Conservation (phyloP, 208 protist species). For the Porcisia deanei region DNA sequence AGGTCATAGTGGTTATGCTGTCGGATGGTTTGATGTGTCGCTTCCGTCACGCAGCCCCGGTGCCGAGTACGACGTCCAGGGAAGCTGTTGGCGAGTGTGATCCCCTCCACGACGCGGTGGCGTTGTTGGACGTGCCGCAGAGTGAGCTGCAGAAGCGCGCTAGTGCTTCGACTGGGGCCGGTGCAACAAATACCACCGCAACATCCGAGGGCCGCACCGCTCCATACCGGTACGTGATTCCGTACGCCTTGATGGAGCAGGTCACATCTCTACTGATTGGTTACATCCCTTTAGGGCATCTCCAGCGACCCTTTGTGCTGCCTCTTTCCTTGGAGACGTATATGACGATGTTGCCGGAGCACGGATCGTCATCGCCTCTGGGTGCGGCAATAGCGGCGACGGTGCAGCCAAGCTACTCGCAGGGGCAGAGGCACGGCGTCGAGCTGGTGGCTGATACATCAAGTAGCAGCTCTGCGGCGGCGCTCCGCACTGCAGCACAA, state of each 20-base stretch:
- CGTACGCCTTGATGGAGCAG: constrained; percentile 72
- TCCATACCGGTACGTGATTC: constrained; percentile 27
- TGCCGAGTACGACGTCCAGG: not conserved
- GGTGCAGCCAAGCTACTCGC: constrained; percentile 11
- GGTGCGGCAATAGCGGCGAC: constrained; percentile 23
- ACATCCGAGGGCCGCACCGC: not conserved
- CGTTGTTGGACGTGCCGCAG: not conserved
- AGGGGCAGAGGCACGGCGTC: constrained; percentile 4
- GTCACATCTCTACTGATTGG: constrained; percentile 50
- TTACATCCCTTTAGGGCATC: constrained; percentile 59
- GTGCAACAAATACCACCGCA: not conserved
- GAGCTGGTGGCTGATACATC: constrained; percentile 9
- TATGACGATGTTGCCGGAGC: constrained; percentile 73
- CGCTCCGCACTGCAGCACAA: constrained; percentile 13
- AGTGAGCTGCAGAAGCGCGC: not conserved
- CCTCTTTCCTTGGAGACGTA: constrained; percentile 63
- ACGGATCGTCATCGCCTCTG: constrained; percentile 20
- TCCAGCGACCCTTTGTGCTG: constrained; percentile 70
- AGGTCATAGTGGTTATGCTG: constrained; percentile 58
- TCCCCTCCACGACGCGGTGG: not conserved
- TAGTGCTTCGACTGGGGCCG: not conserved
- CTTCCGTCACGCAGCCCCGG: constrained; percentile 32
- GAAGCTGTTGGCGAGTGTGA: not conserved
- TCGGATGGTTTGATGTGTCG: constrained; percentile 55
- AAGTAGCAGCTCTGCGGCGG: not conserved